Conservation (phyloP, 768 basidiomycete species). For the Amanita muscaria region DNA sequence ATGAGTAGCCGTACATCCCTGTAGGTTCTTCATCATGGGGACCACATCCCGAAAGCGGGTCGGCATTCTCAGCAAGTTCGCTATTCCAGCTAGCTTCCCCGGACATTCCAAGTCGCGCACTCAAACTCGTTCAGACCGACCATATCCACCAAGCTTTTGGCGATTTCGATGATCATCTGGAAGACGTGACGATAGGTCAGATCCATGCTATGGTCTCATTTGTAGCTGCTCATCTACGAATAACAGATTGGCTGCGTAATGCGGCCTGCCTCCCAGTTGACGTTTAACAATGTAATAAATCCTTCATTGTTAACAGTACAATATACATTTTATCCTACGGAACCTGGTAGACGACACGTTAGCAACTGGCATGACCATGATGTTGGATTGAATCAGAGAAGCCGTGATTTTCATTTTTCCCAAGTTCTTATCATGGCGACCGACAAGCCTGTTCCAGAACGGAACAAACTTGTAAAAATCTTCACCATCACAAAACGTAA, state of each 20-base stretch:
- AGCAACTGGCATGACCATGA: background rate
- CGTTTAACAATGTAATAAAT: too few relatives aligned
- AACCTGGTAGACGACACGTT: background rate
- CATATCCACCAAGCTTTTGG: slow-evolving; percentile 52
- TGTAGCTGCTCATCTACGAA: slow-evolving; percentile 9
- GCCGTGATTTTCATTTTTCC: slow-evolving; percentile 48
- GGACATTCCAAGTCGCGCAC: slow-evolving; percentile 37
- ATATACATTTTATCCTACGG: too few relatives aligned
- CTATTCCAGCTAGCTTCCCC: slow-evolving; percentile 38
- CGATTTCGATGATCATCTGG: slow-evolving; percentile 79
- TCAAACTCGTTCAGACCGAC: slow-evolving; percentile 39
- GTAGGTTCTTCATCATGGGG: slow-evolving; percentile 36
- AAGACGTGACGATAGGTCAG: slow-evolving; percentile 54
- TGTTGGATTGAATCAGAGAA: slow-evolving; percentile 42
- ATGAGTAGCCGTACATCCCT: slow-evolving; percentile 48
- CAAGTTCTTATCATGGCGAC: slow-evolving; percentile 8
- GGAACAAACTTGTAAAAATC: slow-evolving; percentile 28
- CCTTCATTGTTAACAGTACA: too few relatives aligned
- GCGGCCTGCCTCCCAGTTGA: slow-evolving; percentile 23
- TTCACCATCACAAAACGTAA: slow-evolving; percentile 27
- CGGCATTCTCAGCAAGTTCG: slow-evolving; percentile 38
- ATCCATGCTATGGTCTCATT: slow-evolving; percentile 15
- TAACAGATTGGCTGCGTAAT: slow-evolving; percentile 38
- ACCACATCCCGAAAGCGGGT: slow-evolving; percentile 27
- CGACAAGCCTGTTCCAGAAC: slow-evolving; percentile 43